Conservation (phyloP, 2,329 filamentous ascomycete genomes). For the Ceratocystis smalleyi region DNA sequence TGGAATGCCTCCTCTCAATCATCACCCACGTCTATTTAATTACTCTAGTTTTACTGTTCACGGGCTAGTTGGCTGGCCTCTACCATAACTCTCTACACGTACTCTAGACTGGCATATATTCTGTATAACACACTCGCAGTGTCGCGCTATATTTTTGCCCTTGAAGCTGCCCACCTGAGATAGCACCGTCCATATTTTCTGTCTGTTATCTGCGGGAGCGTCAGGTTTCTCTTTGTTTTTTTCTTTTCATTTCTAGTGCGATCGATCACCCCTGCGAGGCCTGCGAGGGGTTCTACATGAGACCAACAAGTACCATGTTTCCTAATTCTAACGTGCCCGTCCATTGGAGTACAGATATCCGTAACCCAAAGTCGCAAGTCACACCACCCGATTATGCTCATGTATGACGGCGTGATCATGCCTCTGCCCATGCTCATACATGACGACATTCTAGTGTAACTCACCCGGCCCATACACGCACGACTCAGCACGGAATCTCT, state of each 20-base stretch:
- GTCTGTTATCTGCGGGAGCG: too few species aligned
- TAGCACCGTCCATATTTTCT: too few species aligned
- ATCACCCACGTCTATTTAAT: too few species aligned
- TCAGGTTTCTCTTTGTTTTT: neutral
- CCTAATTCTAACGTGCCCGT: neutral
- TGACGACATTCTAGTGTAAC: neutral
- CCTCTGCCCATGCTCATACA: neutral
- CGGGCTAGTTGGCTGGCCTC: neutral
- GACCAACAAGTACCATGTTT: neutral
- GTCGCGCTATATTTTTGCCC: too few species aligned
- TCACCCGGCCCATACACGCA: constrained; percentile 21
- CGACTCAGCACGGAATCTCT: constrained; percentile 25
- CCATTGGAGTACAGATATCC: neutral
- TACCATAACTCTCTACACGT: neutral
- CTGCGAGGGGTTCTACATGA: neutral
- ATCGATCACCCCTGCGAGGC: neutral
- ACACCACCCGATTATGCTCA: neutral
- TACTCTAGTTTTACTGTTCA: too few species aligned
- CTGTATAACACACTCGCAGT: too few species aligned
- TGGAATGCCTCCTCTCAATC: too few species aligned
- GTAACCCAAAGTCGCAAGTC: neutral
- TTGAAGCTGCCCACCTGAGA: too few species aligned
- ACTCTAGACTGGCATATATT: neutral
- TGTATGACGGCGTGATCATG: neutral
- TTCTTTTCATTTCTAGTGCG: neutral